phyloP scores from a whole-genome alignment of 352 stramenopile species.

The Globisporangium irregulare region DNA sequence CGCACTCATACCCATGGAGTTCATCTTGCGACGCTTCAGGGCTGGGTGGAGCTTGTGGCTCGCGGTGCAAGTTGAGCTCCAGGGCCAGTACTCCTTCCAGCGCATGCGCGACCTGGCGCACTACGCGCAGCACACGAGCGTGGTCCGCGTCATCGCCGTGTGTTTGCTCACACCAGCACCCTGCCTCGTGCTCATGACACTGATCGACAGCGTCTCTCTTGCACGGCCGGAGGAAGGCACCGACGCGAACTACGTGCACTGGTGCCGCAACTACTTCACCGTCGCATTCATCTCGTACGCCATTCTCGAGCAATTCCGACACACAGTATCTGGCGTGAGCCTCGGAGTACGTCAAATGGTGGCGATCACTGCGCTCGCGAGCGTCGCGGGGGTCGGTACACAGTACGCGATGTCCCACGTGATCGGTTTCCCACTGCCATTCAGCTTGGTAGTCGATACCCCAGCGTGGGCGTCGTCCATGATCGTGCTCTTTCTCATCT shows the following conservation, averaged over 20 bases:
- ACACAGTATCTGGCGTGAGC: slow-evolving; percentile 10
- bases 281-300: slow-evolving; percentile 28
- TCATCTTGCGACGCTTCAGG: background rate
- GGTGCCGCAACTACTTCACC: slow-evolving; percentile 25
- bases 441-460: slow-evolving; percentile 26
- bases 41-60: slow-evolving; percentile 12
- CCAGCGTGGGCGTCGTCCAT: slow-evolving; percentile 22
- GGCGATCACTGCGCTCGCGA: slow-evolving; percentile 16
- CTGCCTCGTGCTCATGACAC: slow-evolving; percentile 25
- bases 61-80: slow-evolving; percentile 29
- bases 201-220: slow-evolving; percentile 29
- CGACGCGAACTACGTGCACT: slow-evolving; percentile 35
- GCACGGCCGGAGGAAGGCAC: slow-evolving; percentile 20
- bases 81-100: slow-evolving; percentile 35
- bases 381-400: slow-evolving; percentile 18
- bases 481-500: slow-evolving; percentile 20
- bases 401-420: slow-evolving; percentile 25
- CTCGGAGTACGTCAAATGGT: slow-evolving; percentile 9
- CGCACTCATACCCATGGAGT: background rate
- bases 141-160: slow-evolving; percentile 7
- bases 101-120: slow-evolving; percentile 14
- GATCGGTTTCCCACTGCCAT: slow-evolving; percentile 44
- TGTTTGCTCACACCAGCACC: slow-evolving; percentile 30
- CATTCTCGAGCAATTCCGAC: slow-evolving; percentile 29
- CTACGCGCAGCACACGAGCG: background rate